Base-by-base conservation (phyloP, 2,329 filamentous ascomycete genomes). In the Aspergillus ochraceus region DNA sequence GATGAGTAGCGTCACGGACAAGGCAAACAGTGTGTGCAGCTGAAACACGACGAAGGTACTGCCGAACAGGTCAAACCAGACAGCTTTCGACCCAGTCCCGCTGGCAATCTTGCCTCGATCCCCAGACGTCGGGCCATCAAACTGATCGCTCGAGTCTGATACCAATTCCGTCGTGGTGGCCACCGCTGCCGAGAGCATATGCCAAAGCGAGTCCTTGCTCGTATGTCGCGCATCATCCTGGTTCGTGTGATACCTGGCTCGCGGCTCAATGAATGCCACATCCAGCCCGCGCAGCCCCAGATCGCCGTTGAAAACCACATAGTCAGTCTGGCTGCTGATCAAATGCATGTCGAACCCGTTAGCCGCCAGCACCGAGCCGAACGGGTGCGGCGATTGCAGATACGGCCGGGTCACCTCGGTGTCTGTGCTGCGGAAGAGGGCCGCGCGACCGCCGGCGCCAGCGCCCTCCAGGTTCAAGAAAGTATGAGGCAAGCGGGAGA, bases 391-490 rank as follows among this genome's bases (percentile, higher is more conserved):
- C 26, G 85, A 85, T 29, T 84, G 84, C 58, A 84, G 82, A 74
- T 97, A 98, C 32, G 90, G 90, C 60, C 84, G 84, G 0, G 92
- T 94, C 24, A 96, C 88, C 75, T 97, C 90, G 3, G 89, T 86
- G 74, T 98, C 95, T 0, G 93, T 94, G 55, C 89, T 89, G 60
- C 95, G 86, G 78, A 99, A 98, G 2, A 98, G 80, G 11, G 90
- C 89, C 3, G 94, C 93, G 60, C 92, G 85, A 0, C 94, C 93
- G 11, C 95, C 95, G 12, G 94, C 94, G 53, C 94, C 95, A 46
- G 94, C 94, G 12, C 95, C 95, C 76, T 99, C 95, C 17, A 99
- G 85, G 68, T 99, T 99, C 65, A 98, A 80, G 71, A 99, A 98
- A 0, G 91, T 92, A 71, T 93, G 90, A 10, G 91, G 85, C 58